These are phyloP conservation scores for Casuarina cunninghamiana DNA, from an alignment of 306 rosid genomes.

Conservation along the genomic window DNA sequence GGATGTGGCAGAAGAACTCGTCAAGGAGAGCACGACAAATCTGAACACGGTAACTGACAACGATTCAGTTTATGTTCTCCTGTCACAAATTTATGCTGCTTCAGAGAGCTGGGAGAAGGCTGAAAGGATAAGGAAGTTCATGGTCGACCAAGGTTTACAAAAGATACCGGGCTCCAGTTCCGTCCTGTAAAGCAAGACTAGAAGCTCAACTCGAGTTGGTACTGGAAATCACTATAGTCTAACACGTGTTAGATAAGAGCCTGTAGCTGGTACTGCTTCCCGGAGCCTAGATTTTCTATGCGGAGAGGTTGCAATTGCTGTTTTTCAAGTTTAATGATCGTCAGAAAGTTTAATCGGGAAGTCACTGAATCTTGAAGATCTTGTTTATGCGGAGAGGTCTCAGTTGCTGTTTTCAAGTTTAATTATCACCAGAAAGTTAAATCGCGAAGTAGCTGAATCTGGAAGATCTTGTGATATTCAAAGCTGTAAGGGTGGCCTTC, in stretches of 20 bases:
- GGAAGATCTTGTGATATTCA: not conserved
- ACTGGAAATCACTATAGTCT: not conserved
- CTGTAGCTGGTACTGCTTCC: not conserved
- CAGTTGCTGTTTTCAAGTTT: not conserved
- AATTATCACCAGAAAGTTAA: not conserved
- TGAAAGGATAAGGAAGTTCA: constrained; percentile 45
- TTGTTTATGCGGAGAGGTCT: not conserved
- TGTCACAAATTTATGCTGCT: constrained; percentile 72
- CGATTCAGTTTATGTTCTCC: constrained; percentile 43
- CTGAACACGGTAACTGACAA: constrained; percentile 17
- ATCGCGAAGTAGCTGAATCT: not conserved
- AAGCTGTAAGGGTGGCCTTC: not conserved
- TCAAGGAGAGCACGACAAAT: constrained; percentile 29
- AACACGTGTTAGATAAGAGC: not conserved
- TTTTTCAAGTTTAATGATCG: not conserved
- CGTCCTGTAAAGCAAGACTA: constrained; percentile 5
- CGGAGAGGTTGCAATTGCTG: not conserved
- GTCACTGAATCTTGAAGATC: not conserved
- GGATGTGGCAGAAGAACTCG: constrained; percentile 53
- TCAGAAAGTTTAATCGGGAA: not conserved
- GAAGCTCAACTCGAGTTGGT: too few species aligned
- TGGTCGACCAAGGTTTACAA: constrained; percentile 36
- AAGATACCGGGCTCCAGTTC: constrained; percentile 56
- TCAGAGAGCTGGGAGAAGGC: constrained; percentile 70
- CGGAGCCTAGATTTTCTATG: not conserved